phyloP scores from a whole-genome alignment of 768 basidiomycete genomes.

The Suillus variegatus region DNA sequence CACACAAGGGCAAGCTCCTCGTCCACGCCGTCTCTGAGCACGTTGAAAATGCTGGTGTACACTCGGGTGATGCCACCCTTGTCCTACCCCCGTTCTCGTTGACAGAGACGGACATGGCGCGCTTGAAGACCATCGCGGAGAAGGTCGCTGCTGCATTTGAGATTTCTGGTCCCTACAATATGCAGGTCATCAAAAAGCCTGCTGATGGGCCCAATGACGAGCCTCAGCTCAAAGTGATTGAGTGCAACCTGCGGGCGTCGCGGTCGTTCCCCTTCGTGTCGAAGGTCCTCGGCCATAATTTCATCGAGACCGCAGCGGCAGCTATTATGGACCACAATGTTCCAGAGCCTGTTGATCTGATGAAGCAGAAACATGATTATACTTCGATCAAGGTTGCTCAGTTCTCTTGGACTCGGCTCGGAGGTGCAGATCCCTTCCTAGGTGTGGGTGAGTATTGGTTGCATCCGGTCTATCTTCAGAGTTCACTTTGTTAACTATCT shows the following conservation, averaged over 20 bases:
- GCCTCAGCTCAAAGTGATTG: conserved; percentile 91
- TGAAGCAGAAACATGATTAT: conserved; percentile 88
- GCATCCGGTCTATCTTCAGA: background rate
- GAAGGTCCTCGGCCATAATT: conserved; percentile 96
- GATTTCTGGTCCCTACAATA: conserved; percentile 98
- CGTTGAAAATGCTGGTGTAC: conserved; percentile 97
- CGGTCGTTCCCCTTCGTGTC: conserved; percentile 99
- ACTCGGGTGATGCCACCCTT: conserved; percentile 97
- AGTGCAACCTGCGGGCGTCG: conserved; percentile 97
- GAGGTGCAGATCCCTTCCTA: conserved; percentile 95
- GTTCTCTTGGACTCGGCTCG: conserved; percentile 97
- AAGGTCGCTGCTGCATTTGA: conserved; percentile 95
- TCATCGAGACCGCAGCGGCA: conserved; percentile 89
- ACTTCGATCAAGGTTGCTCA: conserved; percentile 97
- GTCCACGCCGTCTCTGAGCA: conserved; percentile 98
- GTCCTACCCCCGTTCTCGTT: conserved; percentile 95
- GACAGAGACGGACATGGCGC: conserved; percentile 69
- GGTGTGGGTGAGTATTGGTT: conserved; percentile 72
- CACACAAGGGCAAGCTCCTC: conserved; percentile 87
- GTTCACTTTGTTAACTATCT: background rate
- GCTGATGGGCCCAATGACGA: conserved; percentile 51
- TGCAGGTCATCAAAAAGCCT: conserved; percentile 94
- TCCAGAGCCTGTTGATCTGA: conserved; percentile 88
- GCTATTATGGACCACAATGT: conserved; percentile 87
- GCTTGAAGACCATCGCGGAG: conserved; percentile 90